A percentile compares a stretch with the other conserved stretches of the same genome.
These are phyloP conservation scores for Colletotrichum euphorbiae DNA, from an alignment of 2,329 filamentous ascomycete species.

Conservation along the genomic window DNA sequence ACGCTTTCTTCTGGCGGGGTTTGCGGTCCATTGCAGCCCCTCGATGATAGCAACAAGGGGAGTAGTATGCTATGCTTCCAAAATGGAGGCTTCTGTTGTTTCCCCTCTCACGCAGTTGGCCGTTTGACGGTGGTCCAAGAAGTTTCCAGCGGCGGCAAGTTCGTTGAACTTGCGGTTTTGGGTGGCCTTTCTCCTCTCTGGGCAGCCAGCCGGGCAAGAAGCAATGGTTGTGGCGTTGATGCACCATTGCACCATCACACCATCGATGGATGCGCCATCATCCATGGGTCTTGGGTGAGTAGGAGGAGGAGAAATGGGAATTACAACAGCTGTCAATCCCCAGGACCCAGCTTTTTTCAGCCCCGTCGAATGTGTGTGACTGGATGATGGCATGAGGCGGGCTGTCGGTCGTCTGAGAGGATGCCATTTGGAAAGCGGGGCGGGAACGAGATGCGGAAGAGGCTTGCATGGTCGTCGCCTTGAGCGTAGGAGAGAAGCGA, in stretches of 20 bases:
- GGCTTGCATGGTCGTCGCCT: conserved; percentile 31
- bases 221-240: conserved; percentile 27
- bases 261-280: conserved; percentile 22
- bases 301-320: background rate
- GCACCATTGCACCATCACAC: conserved; percentile 33
- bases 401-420: conserved; percentile 1
- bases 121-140: conserved; percentile 24
- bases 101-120: conserved; percentile 9
- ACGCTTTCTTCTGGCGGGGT: conserved; percentile 28
- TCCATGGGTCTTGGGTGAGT: conserved; percentile 2
- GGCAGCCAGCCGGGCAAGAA: conserved; percentile 19
- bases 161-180: background rate
- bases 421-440: conserved; percentile 13
- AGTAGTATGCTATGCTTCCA: background rate
- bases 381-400: conserved; percentile 22
- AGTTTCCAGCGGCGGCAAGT: background rate
- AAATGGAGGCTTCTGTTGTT: conserved; percentile 9
- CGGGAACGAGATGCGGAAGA: conserved; percentile 16
- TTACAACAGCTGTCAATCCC: conserved; percentile 9
- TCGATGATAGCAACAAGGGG: conserved; percentile 6
- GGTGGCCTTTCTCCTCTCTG: background rate
- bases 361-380: conserved; percentile 1
- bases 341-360: conserved; percentile 19
- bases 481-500: conserved; percentile 11
- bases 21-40: background rate